Base-by-base conservation (phyloP, 2,329 filamentous ascomycete species). In the Penicillium corylophilum region DNA sequence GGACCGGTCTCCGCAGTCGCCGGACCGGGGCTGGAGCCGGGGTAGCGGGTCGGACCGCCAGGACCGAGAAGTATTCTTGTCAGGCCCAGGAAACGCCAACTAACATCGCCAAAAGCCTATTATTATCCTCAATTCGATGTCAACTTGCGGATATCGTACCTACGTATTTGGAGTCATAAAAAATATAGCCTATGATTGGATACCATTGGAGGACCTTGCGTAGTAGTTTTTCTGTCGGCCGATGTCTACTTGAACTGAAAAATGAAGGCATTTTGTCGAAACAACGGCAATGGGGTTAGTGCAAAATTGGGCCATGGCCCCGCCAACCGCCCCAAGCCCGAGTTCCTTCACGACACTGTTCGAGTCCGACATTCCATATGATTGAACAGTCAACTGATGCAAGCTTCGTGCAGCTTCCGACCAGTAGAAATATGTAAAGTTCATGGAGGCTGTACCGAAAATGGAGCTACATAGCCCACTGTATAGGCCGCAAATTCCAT, bases 371-470 rank as follows among this genome's bases (percentile, higher is more conserved):
- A 50, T 15, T 1, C 46, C 46, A 22, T 45, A 44, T 15, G 43
- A 31, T 20, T 40, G 33, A 20, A 55, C 44, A 2, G 31, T 18
- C 15, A 31, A 43, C 39, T 46, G 46, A 20, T 53, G 35, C 1
- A 46, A 20, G 5, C 23, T 46, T 40, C 50, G 41, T 3, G 50
- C 50, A n/a, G 36, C 29, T 7, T 46, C 44, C 5, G 50, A 53
- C 46, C 50, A 55, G 41, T 50, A 55, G 44, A 55, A 55, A 22
- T 55, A 55, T 39, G 50, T 46, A 24, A 55, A 55, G 28, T 55
- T 55, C 53, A 55, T 55, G 10, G 47, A 55, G 4, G 53, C 50
- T 13, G 50, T 53, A 18, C 53, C 44, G 8, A 47, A 10, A 5
- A 55, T 33, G 8, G 50, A 53, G 29, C 53, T 53, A 6, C 22